Evolutionary conservation across 371 early-diverging fungal species (phyloP).

Genomic region (Mucor plumbeus): DNA sequence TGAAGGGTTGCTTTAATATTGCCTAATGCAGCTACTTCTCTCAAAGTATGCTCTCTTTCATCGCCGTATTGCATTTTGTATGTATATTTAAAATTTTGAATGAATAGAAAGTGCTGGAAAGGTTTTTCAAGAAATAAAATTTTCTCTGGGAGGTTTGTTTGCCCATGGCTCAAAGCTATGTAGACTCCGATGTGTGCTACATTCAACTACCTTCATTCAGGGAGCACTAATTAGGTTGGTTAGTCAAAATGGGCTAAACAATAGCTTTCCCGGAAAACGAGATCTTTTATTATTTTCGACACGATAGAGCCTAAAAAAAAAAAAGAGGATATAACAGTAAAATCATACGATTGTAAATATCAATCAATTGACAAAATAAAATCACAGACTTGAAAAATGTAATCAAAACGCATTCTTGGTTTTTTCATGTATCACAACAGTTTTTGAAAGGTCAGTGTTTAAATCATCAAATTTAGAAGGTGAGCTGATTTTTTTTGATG

Average conservation of each 20-base stretch:
- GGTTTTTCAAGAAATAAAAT: neutral
- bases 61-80: constrained; percentile 27
- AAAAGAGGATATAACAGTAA: neutral
- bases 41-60: constrained; percentile 66
- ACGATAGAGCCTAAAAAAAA: neutral
- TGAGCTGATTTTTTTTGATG: constrained; percentile 19
- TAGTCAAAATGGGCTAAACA: neutral
- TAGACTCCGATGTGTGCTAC: neutral
- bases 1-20: constrained; percentile 71
- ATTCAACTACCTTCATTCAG: neutral
- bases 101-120: neutral
- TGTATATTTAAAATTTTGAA: neutral
- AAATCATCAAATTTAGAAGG: neutral
- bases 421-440: neutral
- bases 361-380: neutral
- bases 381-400: neutral
- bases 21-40: constrained; percentile 79
- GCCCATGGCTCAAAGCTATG: too few species aligned
- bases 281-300: neutral
- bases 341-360: constrained; percentile 3
- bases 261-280: constrained; percentile 2
- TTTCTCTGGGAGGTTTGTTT: neutral
- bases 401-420: neutral
- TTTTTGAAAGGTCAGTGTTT: constrained; percentile 9
- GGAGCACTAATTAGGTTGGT: neutral